Base-by-base conservation (phyloP, 1,284 basidiomycete genomes). In the Heimioporus retisporus region DNA sequence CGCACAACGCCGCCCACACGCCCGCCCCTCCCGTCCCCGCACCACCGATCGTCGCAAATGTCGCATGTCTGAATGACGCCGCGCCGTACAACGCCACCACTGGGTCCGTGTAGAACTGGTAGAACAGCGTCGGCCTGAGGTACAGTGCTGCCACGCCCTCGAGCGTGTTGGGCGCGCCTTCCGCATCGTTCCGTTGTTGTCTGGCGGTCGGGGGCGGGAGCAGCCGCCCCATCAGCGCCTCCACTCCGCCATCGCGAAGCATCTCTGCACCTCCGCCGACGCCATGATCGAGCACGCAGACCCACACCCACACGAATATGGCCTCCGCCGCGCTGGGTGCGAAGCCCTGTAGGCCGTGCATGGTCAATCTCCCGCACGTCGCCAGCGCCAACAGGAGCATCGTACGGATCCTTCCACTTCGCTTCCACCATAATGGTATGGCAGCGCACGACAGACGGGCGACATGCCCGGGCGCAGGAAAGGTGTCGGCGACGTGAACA, bases 31-130 rank as follows among this genome's bases (percentile, higher is more conserved):
- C n/a, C 59, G 8, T 57, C 93, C 73, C 97, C 76, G 23, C 69
- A 74, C 94, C 95, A 98, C 5, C 84, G 6, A 96, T 84, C 5
- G 87, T 84, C 3, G 88, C 90, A 76, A 99, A 99, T 2, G 89
- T 78, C 0, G 86, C 83, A 73, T 99, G 90, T 11, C 91, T 90
- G 78, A 97, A 97, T 3, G 97, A 99, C 68, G 96, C 90, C 2
- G 95, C 88, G 72, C 96, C 95, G 81, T 96, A 99, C 13, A 99
- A 82, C 1, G 88, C 91, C 60, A 98, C 84, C 71, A 98, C n/a
- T n/a, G n/a, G 92, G 78, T 98, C 96, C 40, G 94, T 94, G 82
- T 97, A 99, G 76, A 94, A 94, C 77, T 98, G 96, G 83, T 92
- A 98, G 84, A 98, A 98, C 0, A 95, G 94, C 1, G 89, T 83